Evolutionary conservation across 306 rosid genomes (phyloP), one percentile per base, ranked within the genome.

Genomic region (Comarum palustre): DNA sequence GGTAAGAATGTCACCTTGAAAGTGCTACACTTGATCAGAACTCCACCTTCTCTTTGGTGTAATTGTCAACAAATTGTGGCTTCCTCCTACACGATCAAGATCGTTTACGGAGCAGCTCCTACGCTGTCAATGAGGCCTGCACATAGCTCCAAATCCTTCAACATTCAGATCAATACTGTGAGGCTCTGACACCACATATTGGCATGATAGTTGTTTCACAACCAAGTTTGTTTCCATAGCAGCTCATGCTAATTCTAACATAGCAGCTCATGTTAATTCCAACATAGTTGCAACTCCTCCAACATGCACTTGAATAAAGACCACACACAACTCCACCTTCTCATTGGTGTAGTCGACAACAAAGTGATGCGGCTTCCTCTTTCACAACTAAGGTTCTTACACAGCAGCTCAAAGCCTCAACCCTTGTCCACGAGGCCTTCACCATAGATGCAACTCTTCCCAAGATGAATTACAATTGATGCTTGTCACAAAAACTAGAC

Each of bases 271-370:
- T 29, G 32, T 48, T 6, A 48, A 68, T 42, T 32, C 45, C 11
- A 38, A 68, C 73, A 69, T 13, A 32, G 29, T 29, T 32, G 73
- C 73, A 6, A 51, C 73, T 34, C 46, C 59, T 48, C 22, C 17
- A 68, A 48, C 29, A 31, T 68, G 27, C 45, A 68, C 45, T 68
- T 47, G 42, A 68, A 68, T 68, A 29, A 17, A 17, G 41, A 46
- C 41, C 29, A 27, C 7, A 8, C 42, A 46, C 39, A 45, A 67
- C 24, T 9, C 31, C 5, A 54, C 57, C 72, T 45, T 25, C 7
- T 1, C 65, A 11, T 58, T 58, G 64, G 38, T 27, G 39, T 59
- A 57, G 34, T 25, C 25, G 41, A 29, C 38, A 59, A 59, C 17
- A 59, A 3, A 27, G 4, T 11, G 29, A 12, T 25, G 36, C 29